phyloP scores from a whole-genome alignment of 352 stramenopile genomes.

The Phytophthora syringae region DNA sequence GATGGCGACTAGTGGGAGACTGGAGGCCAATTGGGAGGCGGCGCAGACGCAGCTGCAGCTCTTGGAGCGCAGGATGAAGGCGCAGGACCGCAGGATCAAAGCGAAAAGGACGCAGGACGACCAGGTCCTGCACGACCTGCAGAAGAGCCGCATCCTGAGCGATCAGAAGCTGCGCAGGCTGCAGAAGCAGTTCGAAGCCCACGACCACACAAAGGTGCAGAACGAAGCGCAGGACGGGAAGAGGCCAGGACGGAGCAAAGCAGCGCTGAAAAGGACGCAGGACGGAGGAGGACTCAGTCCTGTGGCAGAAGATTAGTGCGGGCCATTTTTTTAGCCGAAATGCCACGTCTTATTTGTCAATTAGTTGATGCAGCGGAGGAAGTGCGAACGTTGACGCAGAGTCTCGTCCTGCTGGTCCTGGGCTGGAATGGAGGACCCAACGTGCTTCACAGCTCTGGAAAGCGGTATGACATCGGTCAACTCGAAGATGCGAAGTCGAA shows the following conservation, averaged over 20 bases:
- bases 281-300: slow-evolving; percentile 5
- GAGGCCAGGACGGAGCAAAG: slow-evolving; percentile 7
- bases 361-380: slow-evolving; percentile 5
- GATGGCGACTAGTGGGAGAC: not conserved
- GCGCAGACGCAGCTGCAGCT: slow-evolving; percentile 7
- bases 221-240: not conserved
- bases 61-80: slow-evolving; percentile 1
- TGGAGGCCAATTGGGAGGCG: slow-evolving; percentile 5
- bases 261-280: slow-evolving; percentile 19
- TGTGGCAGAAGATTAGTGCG: slow-evolving; percentile 4
- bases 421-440: slow-evolving; percentile 11
- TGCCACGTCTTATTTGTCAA: too few relatives aligned
- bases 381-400: slow-evolving; percentile 12
- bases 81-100: not conserved
- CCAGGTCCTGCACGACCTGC: slow-evolving; percentile 7
- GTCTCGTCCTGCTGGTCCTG: slow-evolving; percentile 17
- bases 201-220: slow-evolving; percentile 7
- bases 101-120: not conserved
- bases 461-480: slow-evolving; percentile 25
- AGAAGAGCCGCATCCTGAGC: slow-evolving; percentile 6
- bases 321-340: not conserved
- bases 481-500: slow-evolving; percentile 55
- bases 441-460: slow-evolving; percentile 16
- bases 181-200: slow-evolving; percentile 11
- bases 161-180: slow-evolving; percentile 20